Base-by-base conservation (phyloP, 176 grass and related monocot genomes). In the Carex scoparia region DNA sequence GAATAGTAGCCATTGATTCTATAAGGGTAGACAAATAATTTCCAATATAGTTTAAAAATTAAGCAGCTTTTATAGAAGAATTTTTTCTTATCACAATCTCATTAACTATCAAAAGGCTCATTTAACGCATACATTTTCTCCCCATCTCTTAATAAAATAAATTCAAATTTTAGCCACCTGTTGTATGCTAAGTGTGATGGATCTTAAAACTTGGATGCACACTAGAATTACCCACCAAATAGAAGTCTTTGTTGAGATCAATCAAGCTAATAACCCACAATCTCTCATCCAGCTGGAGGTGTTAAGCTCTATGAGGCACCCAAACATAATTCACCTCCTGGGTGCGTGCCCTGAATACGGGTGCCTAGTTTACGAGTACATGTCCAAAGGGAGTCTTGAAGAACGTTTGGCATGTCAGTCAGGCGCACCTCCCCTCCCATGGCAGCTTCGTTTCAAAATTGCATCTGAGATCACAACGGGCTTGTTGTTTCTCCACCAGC, bases 271-370 rank as follows among this genome's bases (percentile, higher is more conserved):
- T 12, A 55, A 16, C 74, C 27, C 74, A 54, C 53, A 56, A 58
- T 79, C 74, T 58, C 75, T 33, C 11, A 64, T 40, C 63, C 90
- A 97, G 94, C 84, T 97, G 65, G 94, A 97, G 35, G 84, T 97
- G 18, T 54, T 97, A 42, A 97, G 87, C 82, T 92, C 86, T 82
- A 91, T 94, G 62, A 85, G 92, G 3, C 94, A 97, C 79, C 90
- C 89, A 40, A 94, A 94, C 84, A 97, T 97, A 92, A 92, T 97
- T 40, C 94, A 89, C 19, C 90, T 97, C 35, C 56, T 94, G 10
- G 94, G 94, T 46, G 94, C 94, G 16, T 97, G 92, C 61, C 94
- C 94, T 0, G 92, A 94, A 79, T 92, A 97, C 23, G 92, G 92
- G 1, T 97, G 92, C 81, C 87, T 97, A 51, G 90, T 97, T 61